Evolutionary conservation across 2,329 filamentous ascomycete genomes (phyloP).

Genomic region (Beauveria sp.): DNA sequence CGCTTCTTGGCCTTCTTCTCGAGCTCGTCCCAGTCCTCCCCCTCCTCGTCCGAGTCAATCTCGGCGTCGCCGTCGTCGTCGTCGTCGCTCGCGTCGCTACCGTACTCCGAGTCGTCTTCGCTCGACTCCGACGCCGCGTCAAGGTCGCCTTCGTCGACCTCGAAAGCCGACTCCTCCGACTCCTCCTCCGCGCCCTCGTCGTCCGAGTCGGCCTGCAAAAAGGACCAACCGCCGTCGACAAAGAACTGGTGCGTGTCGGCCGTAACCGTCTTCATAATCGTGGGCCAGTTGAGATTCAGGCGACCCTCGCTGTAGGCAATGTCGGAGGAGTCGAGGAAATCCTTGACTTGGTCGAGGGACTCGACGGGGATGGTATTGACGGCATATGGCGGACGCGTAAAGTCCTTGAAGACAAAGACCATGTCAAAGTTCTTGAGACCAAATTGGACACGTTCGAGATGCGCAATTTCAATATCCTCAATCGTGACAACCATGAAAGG

Average conservation of each 20-base stretch:
- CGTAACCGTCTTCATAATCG: conserved; percentile 98
- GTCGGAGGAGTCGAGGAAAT: conserved; percentile 93
- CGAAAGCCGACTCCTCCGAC: conserved; percentile 85
- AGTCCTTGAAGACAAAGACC: conserved; percentile 98
- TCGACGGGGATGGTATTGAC: conserved; percentile 98
- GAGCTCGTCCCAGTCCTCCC: conserved; percentile 90
- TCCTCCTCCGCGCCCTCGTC: conserved; percentile 67
- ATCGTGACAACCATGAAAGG: conserved; percentile 95
- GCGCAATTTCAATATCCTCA: conserved; percentile 91
- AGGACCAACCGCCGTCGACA: conserved; percentile 88
- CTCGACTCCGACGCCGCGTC: conserved; percentile 70
- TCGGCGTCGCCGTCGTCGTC: conserved; percentile 64
- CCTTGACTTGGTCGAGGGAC: conserved; percentile 88
- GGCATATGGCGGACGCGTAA: conserved; percentile 79
- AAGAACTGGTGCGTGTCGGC: conserved; percentile 94
- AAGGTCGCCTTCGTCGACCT: conserved; percentile 79
- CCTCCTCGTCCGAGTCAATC: conserved; percentile 61
- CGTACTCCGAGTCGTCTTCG: conserved; percentile 86
- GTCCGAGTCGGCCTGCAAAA: conserved; percentile 81
- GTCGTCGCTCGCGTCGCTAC: conserved; percentile 78
- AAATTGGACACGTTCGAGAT: conserved; percentile 92
- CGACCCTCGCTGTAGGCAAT: conserved; percentile 92
- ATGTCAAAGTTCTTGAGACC: conserved; percentile 98
- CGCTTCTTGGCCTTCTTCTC: conserved; percentile 86
- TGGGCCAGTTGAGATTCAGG: conserved; percentile 96